Conservation (phyloP, 805 yeast genomes). For the Candida chauliodis region DNA sequence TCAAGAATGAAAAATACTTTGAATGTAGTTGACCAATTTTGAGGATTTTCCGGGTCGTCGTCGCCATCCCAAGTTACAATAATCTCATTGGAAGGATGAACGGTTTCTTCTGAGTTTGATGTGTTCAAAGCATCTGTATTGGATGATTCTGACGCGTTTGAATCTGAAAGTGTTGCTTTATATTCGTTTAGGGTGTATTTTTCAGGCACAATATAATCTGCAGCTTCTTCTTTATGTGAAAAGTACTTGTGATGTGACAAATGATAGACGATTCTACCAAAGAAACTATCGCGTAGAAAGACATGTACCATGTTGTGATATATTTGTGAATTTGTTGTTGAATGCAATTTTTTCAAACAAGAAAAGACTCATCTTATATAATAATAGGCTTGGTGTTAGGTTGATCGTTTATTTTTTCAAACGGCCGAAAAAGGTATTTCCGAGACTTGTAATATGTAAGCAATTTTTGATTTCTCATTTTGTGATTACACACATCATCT, state of each 20-base stretch:
- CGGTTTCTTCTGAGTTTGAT: constrained; percentile 2
- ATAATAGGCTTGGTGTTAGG: too few species aligned
- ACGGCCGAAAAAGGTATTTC: too few species aligned
- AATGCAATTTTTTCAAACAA: too few species aligned
- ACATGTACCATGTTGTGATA: constrained; percentile 1
- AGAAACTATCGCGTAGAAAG: constrained; percentile 30
- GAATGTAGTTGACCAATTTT: constrained; percentile 48
- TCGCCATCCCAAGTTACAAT: constrained; percentile 33
- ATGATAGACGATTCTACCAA: constrained; percentile 24
- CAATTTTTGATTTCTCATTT: too few species aligned
- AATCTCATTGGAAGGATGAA: constrained; percentile 5
- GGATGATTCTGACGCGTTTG: neutral
- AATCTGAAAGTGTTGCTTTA: neutral
- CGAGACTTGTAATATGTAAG: too few species aligned
- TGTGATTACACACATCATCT: too few species aligned
- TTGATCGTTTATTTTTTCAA: too few species aligned
- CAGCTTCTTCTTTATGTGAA: constrained; percentile 22
- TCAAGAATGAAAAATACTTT: constrained; percentile 36
- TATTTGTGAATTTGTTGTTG: too few species aligned
- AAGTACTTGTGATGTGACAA: constrained; percentile 21
- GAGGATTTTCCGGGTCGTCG: constrained; percentile 55
- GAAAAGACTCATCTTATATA: too few species aligned
- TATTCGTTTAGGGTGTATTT: constrained; percentile 15
- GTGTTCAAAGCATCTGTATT: neutral
- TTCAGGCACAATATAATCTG: constrained; percentile 24